Conservation (phyloP, 108 stramenopile species). For the Seminavis robusta region DNA sequence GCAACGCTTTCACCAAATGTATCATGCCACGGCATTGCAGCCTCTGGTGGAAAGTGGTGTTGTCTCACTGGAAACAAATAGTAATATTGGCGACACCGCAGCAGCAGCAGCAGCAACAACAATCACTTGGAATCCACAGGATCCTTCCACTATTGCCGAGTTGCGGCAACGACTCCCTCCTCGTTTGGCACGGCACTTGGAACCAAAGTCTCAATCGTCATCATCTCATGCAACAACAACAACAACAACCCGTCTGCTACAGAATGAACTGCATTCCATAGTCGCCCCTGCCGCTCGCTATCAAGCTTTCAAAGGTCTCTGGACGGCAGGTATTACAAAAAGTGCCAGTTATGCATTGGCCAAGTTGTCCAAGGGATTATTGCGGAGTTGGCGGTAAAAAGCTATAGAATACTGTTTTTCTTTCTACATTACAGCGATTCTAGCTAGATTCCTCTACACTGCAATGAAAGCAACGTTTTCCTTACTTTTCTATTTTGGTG, state of each 20-base stretch:
- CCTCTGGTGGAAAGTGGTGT: constrained; percentile 38
- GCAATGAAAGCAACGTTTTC: constrained; percentile 2
- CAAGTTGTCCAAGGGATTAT: constrained; percentile 72
- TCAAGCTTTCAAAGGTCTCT: constrained; percentile 78
- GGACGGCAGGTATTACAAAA: constrained; percentile 66
- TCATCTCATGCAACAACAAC: neutral
- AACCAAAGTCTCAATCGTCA: neutral
- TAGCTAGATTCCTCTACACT: neutral
- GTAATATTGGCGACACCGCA: neutral
- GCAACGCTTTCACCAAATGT: constrained; percentile 61
- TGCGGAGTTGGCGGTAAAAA: no score
- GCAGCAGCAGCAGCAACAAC: neutral
- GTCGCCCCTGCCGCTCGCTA: constrained; percentile 69
- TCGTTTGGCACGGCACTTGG: no score
- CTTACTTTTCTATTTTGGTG: no score
- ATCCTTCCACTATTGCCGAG: no score
- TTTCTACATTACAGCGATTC: neutral
- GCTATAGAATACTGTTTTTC: neutral
- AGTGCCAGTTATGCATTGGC: constrained; percentile 65
- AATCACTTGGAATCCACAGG: neutral
- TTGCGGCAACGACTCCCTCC: neutral
- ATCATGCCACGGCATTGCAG: constrained; percentile 29
- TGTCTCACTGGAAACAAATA: constrained; percentile 7
- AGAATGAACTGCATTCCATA: constrained; percentile 33
- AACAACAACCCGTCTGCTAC: constrained; percentile 3